Base-by-base conservation (phyloP, 306 rosid species). In the Casuarina cunninghamiana region DNA sequence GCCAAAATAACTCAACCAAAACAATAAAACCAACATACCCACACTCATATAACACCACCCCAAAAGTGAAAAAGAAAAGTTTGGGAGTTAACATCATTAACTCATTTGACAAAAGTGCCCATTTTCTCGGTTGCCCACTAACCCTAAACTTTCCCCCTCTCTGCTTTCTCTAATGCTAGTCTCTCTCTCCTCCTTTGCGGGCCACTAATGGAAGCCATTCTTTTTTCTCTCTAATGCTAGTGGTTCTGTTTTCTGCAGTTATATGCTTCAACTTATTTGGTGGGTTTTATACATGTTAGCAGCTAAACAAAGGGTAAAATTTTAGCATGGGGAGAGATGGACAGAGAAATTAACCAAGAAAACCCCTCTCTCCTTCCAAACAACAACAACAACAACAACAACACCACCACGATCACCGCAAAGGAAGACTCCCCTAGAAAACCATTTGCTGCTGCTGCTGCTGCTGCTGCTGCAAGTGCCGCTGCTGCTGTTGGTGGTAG, bases 401-500 rank as follows among this genome's bases (percentile, higher is more conserved):
- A 76, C 55, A 82, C 16, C 77, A 65, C 50, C 55, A 39, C 58
- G 49, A 6, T 65, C 53, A 63, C 35, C 71, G 0, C 21, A 35
- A 85, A 86, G 19, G 85, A 80, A 78, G 93, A 90, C 63, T 86
- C 98, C 6, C 89, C 85, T 10, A 87, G 83, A 75, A 90, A 87
- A 78, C 74, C 79, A 8, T 77, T 5, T 35, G 71, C 0, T 65
- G 71, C 10, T 67, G 78, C 3, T 43, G 78, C 4, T 35, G 71
- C 0, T 65, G 71, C 10, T 67, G 78, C 3, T 43, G 71, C 32
- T 26, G 32, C 32, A 26, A 26, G 32, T 26, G 1, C 32, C 0
- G 76, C 72, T 16, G 48, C 10, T 65, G 45, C 6, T 6, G 53
- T 4, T 39, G 65, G 55, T 32, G 49, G 75, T 2, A 72, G 82